Percentiles rank a stretch among this genome's conserved stretches.
phyloP scores from a whole-genome alignment of 2,329 filamentous ascomycete species.

The Pseudogymnoascus sp. region DNA sequence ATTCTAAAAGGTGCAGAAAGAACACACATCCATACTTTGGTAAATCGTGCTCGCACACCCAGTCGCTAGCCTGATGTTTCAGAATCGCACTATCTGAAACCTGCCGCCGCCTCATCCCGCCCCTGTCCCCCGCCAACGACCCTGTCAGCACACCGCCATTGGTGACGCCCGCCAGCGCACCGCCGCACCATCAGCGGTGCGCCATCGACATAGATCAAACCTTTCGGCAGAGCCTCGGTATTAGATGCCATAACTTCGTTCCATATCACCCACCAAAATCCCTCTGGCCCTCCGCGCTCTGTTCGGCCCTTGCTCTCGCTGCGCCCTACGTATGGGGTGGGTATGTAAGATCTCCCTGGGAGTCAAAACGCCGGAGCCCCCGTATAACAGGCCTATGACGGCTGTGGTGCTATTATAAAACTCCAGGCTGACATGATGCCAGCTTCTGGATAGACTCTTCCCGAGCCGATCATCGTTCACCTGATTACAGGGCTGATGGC shows the following conservation, averaged over 20 bases:
- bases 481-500: neutral
- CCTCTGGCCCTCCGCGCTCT: neutral
- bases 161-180: neutral
- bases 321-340: neutral
- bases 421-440: neutral
- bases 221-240: constrained; percentile 1
- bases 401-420: neutral
- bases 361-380: constrained; percentile 1
- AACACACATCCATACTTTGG: neutral
- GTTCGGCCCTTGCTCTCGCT: neutral
- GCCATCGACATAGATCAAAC: neutral
- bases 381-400: neutral
- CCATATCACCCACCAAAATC: neutral
- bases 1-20: neutral
- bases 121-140: neutral
- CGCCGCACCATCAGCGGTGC: neutral
- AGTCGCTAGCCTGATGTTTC: neutral
- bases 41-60: neutral
- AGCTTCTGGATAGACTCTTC: neutral
- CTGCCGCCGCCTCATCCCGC: neutral
- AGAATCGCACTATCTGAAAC: neutral
- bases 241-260: neutral
- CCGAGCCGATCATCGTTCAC: neutral
- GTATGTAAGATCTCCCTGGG: neutral
- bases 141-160: neutral